phyloP scores from a whole-genome alignment of 805 yeast genomes.

The Candida succiphila region DNA sequence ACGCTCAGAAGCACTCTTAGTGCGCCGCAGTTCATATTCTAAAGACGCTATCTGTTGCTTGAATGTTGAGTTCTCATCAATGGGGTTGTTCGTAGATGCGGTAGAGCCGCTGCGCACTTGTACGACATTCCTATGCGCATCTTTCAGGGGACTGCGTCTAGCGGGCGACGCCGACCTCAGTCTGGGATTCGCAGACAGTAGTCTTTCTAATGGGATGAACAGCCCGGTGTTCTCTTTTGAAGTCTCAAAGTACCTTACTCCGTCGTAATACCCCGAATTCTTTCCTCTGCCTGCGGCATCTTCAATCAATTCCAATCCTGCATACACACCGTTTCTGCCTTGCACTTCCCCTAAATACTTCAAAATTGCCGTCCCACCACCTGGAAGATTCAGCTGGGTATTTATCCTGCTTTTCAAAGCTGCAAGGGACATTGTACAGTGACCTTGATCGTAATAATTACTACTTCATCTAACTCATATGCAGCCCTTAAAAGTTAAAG shows the following conservation, averaged over 20 bases:
- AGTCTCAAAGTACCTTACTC: slow-evolving; percentile 59
- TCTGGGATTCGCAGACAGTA: slow-evolving; percentile 13
- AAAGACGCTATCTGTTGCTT: slow-evolving; percentile 5
- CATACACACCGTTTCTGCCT: slow-evolving; percentile 67
- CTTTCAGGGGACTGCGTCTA: background rate
- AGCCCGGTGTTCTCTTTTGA: slow-evolving; percentile 59
- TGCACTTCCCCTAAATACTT: slow-evolving; percentile 66
- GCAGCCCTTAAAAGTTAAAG: too few species aligned
- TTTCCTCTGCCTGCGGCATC: slow-evolving; percentile 59
- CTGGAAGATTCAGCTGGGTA: too few species aligned
- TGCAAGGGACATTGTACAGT: too few species aligned
- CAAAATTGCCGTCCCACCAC: slow-evolving; percentile 59
- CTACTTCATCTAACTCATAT: too few species aligned
- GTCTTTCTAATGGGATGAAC: slow-evolving; percentile 51
- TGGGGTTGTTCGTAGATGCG: background rate
- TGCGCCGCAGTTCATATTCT: slow-evolving; percentile 25
- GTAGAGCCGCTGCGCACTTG: too few species aligned
- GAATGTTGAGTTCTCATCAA: background rate
- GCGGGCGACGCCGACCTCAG: background rate
- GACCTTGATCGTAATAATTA: too few species aligned
- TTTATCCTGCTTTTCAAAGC: too few species aligned
- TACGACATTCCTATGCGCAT: background rate
- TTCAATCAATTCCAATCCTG: slow-evolving; percentile 80
- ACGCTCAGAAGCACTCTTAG: slow-evolving; percentile 33
- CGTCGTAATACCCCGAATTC: slow-evolving; percentile 77